Conservation (phyloP, 2,329 filamentous ascomycete species). For the Didymella pinodella region DNA sequence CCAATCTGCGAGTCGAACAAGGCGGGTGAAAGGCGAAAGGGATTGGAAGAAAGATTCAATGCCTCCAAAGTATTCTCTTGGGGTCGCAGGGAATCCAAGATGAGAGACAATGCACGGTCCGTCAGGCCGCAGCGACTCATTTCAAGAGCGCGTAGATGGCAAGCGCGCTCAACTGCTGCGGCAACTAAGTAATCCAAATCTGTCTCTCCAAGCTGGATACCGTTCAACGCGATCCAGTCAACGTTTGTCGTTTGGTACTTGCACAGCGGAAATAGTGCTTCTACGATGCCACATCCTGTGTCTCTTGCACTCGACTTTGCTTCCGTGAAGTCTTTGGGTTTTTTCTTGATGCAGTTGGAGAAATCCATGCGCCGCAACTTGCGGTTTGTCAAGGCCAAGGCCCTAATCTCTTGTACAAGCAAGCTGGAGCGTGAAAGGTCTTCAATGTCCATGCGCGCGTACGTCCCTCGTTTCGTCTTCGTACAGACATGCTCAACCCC, state of each 20-base stretch:
- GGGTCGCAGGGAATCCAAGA: conserved; percentile 69
- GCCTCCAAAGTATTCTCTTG: conserved; percentile 73
- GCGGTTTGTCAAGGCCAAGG: conserved; percentile 70
- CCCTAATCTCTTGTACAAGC: conserved; percentile 73
- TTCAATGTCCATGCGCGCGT: conserved; percentile 61
- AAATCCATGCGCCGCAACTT: conserved; percentile 71
- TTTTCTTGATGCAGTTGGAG: conserved; percentile 65
- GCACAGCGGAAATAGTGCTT: conserved; percentile 73
- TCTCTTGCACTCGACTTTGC: conserved; percentile 61
- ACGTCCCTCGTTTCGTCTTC: conserved; percentile 64
- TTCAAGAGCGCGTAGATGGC: conserved; percentile 72
- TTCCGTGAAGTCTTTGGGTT: conserved; percentile 53
- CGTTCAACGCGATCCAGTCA: conserved; percentile 74
- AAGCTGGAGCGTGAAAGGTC: conserved; percentile 65
- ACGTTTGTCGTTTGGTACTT: conserved; percentile 72
- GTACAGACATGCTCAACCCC: conserved; percentile 69
- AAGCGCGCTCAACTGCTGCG: conserved; percentile 70
- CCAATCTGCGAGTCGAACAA: conserved; percentile 72
- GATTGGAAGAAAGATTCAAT: conserved; percentile 72
- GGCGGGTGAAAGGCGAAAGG: conserved; percentile 69
- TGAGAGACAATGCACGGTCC: conserved; percentile 66
- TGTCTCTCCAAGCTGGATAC: conserved; percentile 73
- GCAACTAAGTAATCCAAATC: conserved; percentile 73
- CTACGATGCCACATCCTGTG: conserved; percentile 72
- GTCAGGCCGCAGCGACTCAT: conserved; percentile 69